Base-by-base conservation (phyloP, 1,139 yeast species). In the Pichia sp. region DNA sequence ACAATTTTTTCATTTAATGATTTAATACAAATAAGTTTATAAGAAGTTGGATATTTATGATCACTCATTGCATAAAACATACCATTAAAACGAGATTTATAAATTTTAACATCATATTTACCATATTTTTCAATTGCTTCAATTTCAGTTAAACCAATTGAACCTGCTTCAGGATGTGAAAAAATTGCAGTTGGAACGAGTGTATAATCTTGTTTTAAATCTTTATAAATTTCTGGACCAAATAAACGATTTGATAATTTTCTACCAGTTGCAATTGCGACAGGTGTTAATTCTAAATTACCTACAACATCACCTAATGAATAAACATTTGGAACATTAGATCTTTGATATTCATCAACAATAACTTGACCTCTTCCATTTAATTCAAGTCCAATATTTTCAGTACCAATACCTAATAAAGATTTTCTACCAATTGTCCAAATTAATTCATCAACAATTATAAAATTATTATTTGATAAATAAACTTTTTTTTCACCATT, bases 261-360 rank as follows among this genome's bases (percentile, higher is more conserved):
- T 67, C 99, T 82, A 48, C 99, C 99, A 7, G 98, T 94, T 35
- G 98, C 97, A 70, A 92, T 92, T 40, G 98, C 98, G 39, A 89
- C 97, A 6, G 99, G 99, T 7, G 99, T 92, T 60, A 92, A 76
- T 69, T 92, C 97, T 42, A 85, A 84, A 48, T 82, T 82, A 51
- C 96, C 96, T 36, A 84, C 82, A 50, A 89, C 95, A 64, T 92
- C 99, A 60, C 99, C 99, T 43, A 92, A 72, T 2, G 98, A 82
- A 63, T 74, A 87, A 52, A 92, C 74, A 65, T 80, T 77, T 44
- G 80, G 72, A 51, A 84, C 77, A 44, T 78, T 71, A 10, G 97
- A 83, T 61, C 79, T 78, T 71, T 94, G 98, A 67, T 70, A 90
- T 66, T 87, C 96, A 62, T 94, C 95, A 36, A 78, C 95, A 42